A percentile compares a stretch with the other conserved stretches of the same genome.
Evolutionary conservation across 331 rosid species (phyloP).

Genomic region (Rhamnella rubrinervis): DNA sequence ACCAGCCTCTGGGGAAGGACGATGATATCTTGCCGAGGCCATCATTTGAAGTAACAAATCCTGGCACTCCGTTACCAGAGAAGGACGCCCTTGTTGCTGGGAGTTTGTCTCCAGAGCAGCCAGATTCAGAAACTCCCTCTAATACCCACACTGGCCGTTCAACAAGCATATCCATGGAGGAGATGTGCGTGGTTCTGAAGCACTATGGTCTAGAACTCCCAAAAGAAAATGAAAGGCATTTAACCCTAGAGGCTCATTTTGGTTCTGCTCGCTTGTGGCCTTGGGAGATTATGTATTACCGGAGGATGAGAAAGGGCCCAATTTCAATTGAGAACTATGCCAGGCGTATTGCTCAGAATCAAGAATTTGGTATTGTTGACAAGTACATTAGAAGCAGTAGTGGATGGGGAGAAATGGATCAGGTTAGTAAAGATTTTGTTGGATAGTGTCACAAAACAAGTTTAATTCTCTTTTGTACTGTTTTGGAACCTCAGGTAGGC

Average conservation of each 20-base stretch:
- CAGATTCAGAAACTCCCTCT: constrained; percentile 32
- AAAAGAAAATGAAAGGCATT: constrained; percentile 37
- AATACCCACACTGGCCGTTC: constrained; percentile 27
- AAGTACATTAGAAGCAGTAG: constrained; percentile 66
- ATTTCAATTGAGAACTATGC: constrained; percentile 62
- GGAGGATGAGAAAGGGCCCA: constrained; percentile 65
- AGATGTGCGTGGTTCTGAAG: constrained; percentile 53
- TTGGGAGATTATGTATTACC: constrained; percentile 61
- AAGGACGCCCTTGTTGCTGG: constrained; percentile 12
- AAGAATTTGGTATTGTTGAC: constrained; percentile 62
- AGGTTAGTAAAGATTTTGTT: constrained; percentile 10
- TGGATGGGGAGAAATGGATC: constrained; percentile 60
- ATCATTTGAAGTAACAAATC: constrained; percentile 24
- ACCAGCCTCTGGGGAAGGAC: constrained; percentile 29
- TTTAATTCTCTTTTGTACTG: too few relatives aligned
- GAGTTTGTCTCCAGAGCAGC: constrained; percentile 28
- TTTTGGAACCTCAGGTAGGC: too few relatives aligned
- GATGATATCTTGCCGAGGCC: constrained; percentile 1
- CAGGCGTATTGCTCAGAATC: constrained; percentile 62
- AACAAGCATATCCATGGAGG: constrained; percentile 42
- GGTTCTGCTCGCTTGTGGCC: constrained; percentile 79
- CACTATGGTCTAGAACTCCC: constrained; percentile 52
- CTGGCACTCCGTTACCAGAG: constrained; percentile 17
- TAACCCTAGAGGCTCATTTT: constrained; percentile 35
- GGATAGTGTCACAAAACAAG: background rate